Evolutionary conservation across 192 early-diverging fungal species (phyloP).

Genomic region (Linnemannia schmuckeri): DNA sequence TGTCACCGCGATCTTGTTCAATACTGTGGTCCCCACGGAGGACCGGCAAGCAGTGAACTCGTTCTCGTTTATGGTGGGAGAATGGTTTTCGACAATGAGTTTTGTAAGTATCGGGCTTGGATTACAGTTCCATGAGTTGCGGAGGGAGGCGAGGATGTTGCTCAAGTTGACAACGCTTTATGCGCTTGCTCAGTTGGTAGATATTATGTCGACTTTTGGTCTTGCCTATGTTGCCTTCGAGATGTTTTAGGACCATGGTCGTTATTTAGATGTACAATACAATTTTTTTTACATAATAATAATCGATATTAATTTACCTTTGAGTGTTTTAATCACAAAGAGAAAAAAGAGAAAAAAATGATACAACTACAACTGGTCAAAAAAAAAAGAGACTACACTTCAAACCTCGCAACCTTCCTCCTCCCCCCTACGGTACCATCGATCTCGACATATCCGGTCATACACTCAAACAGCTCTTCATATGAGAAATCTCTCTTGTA

Average conservation of each 20-base stretch:
- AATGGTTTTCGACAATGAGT: conserved; percentile 68
- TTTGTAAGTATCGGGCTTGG: conserved; percentile 68
- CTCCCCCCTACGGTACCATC: conserved; percentile 18
- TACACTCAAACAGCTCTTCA: conserved; percentile 45
- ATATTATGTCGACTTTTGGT: conserved; percentile 60
- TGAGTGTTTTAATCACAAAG: not conserved
- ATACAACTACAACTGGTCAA: not conserved
- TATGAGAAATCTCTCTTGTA: conserved; percentile 48
- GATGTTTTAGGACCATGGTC: conserved; percentile 26
- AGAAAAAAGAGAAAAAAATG: not conserved
- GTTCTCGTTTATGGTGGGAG: conserved; percentile 65
- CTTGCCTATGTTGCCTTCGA: conserved; percentile 66
- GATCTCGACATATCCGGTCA: conserved; percentile 11
- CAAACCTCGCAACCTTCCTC: conserved; percentile 34
- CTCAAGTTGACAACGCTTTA: conserved; percentile 63
- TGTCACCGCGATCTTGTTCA: conserved; percentile 64
- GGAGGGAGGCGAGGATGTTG: conserved; percentile 55
- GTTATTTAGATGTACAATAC: not conserved
- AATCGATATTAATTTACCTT: not conserved
- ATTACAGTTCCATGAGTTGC: conserved; percentile 62
- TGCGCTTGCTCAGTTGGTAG: conserved; percentile 62
- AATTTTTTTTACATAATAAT: not conserved
- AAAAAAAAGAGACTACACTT: conserved; percentile 15
- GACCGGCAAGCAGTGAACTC: conserved; percentile 54
- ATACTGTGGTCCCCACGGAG: conserved; percentile 56